A percentile compares a stretch with the other conserved stretches of the same genome.
Evolutionary conservation across 305 asterid genomes (phyloP).

Genomic region (Rubia balearica): DNA sequence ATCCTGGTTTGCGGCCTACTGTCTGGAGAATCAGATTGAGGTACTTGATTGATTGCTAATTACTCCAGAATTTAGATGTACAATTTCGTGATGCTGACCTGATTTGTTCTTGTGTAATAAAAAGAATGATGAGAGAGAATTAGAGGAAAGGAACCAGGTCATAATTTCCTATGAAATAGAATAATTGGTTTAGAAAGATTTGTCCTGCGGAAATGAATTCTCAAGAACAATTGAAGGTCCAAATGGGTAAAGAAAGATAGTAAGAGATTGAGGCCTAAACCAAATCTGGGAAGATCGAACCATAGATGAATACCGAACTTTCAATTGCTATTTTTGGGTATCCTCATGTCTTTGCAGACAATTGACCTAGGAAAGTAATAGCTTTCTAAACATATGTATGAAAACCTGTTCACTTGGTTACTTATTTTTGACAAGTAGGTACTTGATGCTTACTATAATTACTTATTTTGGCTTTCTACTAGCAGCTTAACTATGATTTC

Average conservation of each 20-base stretch:
- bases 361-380: background rate
- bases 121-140: background rate
- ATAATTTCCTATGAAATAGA: constrained; percentile 2
- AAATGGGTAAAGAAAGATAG: background rate
- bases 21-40: constrained; percentile 78
- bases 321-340: no score
- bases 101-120: background rate
- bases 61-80: background rate
- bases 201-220: background rate
- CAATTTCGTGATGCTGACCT: background rate
- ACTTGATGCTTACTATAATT: no score
- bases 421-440: background rate
- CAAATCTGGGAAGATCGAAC: background rate
- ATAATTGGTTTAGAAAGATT: background rate
- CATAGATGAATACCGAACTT: no score
- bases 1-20: constrained; percentile 85
- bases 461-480: background rate
- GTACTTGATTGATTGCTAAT: constrained; percentile 28
- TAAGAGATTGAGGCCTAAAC: background rate
- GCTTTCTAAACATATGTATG: background rate
- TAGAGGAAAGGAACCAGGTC: background rate
- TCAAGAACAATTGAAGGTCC: background rate
- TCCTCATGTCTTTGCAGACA: no score
- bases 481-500: background rate
- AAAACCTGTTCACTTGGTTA: background rate